Base-by-base conservation (phyloP, 495 filamentous ascomycete species). In the Sphaerosporella brunnea region DNA sequence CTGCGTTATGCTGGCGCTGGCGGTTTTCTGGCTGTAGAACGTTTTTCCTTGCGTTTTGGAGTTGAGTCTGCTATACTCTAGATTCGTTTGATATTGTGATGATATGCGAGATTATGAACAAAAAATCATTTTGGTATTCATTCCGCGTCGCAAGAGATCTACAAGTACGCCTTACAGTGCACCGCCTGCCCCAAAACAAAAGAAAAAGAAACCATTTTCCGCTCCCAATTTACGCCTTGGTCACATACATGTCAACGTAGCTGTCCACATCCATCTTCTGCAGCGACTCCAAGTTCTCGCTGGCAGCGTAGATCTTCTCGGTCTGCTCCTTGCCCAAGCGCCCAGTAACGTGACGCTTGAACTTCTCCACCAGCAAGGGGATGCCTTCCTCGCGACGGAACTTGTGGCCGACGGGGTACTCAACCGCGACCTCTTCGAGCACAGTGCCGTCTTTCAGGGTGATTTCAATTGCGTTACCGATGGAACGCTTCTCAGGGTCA, bases 231-330 rank as follows among this genome's bases (percentile, higher is more conserved):
- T 53, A 61, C 64, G 69, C 65, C 41, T 77, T 70, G 63, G 74
- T 82, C n/a, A 84, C 81, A 62, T 94, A 97, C 61, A 93, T 65
- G 65, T 95, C 84, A 47, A 96, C 82, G 63, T 95, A 97, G 65
- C 84, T 67, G 66, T 97, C 92, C 9, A 96, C 79, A 47, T 80
- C 72, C 72, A 82, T 82, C 48, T 65, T 63, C 43, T 54, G 47
- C 16, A 61, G 35, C 44, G 61, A 52, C 68, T 93, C 84, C 36
- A 97, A 67, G 63, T 70, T 75, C 63, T 79, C 69, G 45, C 70
- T 65, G 63, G 92, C 71, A 54, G 80, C 69, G 28, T 93, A 68
- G 50, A 97, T 71, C 66, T 85, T 71, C 64, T 81, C 70, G 19
- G 93, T 81, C 58, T 77, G 78, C 25, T 70, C 69, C 64, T 80